A percentile compares a stretch with the other conserved stretches of the same genome.
Evolutionary conservation across 345 rosid species (phyloP).

Genomic region (Brassica carinata): DNA sequence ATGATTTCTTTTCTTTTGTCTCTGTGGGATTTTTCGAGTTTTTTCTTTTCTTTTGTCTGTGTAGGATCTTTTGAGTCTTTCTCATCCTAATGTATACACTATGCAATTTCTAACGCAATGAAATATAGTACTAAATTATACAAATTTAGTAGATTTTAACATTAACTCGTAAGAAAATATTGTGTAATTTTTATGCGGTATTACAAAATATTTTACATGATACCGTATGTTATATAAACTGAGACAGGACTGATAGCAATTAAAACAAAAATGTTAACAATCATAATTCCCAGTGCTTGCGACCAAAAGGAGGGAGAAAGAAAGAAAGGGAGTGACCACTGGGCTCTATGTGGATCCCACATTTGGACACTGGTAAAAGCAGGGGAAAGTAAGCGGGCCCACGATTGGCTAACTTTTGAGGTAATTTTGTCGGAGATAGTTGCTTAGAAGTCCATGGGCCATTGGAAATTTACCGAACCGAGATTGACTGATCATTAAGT

Average conservation of each 20-base stretch:
- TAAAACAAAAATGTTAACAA: neutral
- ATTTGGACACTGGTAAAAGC: slow-evolving; percentile 30
- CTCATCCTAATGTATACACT: neutral
- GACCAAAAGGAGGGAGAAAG: neutral
- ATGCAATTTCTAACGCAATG: neutral
- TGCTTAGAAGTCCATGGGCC: slow-evolving; percentile 38
- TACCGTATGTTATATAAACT: neutral
- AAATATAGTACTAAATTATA: too few relatives aligned
- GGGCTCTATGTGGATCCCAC: slow-evolving; percentile 40
- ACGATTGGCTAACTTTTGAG: slow-evolving; percentile 22
- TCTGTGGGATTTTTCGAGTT: too few relatives aligned
- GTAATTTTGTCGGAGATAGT: slow-evolving; percentile 52
- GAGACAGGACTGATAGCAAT: neutral
- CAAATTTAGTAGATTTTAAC: too few relatives aligned
- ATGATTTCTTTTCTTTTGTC: slow-evolving; percentile 13
- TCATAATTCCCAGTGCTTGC: slow-evolving; percentile 3
- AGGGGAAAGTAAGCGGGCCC: slow-evolving; percentile 31
- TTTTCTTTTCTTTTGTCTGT: too few relatives aligned
- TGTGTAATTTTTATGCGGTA: neutral
- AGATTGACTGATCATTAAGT: slow-evolving; percentile 39
- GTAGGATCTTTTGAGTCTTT: neutral
- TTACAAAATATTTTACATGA: neutral
- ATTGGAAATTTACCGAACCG: slow-evolving; percentile 26
- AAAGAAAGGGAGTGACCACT: slow-evolving; percentile 14
- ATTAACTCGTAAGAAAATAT: neutral